Evolutionary conservation across 495 filamentous ascomycete species (phyloP).

Genomic region (Haplographium delicatum): DNA sequence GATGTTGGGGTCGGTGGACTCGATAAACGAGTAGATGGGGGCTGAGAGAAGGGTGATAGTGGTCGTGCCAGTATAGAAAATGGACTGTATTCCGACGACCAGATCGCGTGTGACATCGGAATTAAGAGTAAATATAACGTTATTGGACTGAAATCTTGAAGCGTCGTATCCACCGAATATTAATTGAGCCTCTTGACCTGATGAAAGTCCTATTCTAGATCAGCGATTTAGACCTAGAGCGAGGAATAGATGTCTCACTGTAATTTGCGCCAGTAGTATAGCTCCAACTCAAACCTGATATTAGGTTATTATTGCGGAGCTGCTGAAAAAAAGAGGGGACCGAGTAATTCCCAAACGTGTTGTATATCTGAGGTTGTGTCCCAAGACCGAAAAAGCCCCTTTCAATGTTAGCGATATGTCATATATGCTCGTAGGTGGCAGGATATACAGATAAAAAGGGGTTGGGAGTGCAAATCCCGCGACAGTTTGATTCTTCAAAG

Average conservation of each 20-base stretch:
- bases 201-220: constrained; percentile 31
- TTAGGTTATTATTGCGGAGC: constrained; percentile 37
- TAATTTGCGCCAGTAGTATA: constrained; percentile 52
- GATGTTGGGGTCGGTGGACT: constrained; percentile 48
- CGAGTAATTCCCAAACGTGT: constrained; percentile 16
- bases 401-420: not conserved
- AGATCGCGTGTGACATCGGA: constrained; percentile 43
- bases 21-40: constrained; percentile 38
- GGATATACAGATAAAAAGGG: constrained; percentile 2
- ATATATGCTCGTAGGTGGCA: not conserved
- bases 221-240: not conserved
- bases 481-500: constrained; percentile 4
- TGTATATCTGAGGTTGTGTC: constrained; percentile 26
- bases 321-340: constrained; percentile 41
- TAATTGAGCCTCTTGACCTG: constrained; percentile 40
- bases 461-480: not conserved
- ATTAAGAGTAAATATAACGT: constrained; percentile 40
- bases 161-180: constrained; percentile 51
- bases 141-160: constrained; percentile 44
- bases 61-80: constrained; percentile 25
- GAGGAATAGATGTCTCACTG: constrained; percentile 25
- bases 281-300: constrained; percentile 47
- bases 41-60: constrained; percentile 25
- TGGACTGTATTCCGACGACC: constrained; percentile 41
- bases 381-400: constrained; percentile 13